Base-by-base conservation (phyloP, 2,329 filamentous ascomycete species). In the Colletotrichum sp. region DNA sequence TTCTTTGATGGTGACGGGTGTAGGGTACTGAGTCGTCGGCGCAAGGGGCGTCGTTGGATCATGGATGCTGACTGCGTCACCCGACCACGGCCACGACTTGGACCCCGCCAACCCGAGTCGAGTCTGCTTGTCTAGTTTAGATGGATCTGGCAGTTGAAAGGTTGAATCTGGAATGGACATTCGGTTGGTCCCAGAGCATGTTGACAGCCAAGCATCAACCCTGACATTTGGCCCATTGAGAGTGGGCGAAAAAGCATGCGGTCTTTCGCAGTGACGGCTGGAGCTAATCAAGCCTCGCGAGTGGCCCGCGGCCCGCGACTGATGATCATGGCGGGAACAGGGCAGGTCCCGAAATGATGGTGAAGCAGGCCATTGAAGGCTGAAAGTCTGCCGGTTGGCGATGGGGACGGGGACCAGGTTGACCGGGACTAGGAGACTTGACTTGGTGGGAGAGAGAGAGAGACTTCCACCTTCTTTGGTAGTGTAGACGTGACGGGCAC, bases 321-420 rank as follows among this genome's bases (percentile, higher is more conserved):
- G 73, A 73, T 65, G 70, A 76, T 76, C 73, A 76, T 76, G 73
- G 71, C 44, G 64, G 63, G 63, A 70, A 76, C 57, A 76, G 64
- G 73, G 64, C 70, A 59, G 39, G 26, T 28, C 60, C 55, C 59
- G 57, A 64, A 68, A 64, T 76, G 44, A 76, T 76, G 73, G 73
- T 76, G 73, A 76, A 73, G 73, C 73, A 73, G 24, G 44, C 70
- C 73, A 68, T 26, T 57, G 44, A 68, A 71, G 57, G 32, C 66
- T 49, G 64, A 52, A 52, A 52, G 44, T 52, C 18, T 55, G 62
- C 26, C 18, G 8, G 49, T 71, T 66, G 72, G 62, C 62, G 44
- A 52, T 52, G 44, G n/a, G 44, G 44, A 52, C 3, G 44, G 44
- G 44, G 44, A 52, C n/a, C 44, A 21, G 44, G 44, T 52, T 52